Percentiles rank a stretch among this genome's conserved stretches.
phyloP scores from a whole-genome alignment of 2,329 filamentous ascomycete species.

The Sporothrix globosa region DNA sequence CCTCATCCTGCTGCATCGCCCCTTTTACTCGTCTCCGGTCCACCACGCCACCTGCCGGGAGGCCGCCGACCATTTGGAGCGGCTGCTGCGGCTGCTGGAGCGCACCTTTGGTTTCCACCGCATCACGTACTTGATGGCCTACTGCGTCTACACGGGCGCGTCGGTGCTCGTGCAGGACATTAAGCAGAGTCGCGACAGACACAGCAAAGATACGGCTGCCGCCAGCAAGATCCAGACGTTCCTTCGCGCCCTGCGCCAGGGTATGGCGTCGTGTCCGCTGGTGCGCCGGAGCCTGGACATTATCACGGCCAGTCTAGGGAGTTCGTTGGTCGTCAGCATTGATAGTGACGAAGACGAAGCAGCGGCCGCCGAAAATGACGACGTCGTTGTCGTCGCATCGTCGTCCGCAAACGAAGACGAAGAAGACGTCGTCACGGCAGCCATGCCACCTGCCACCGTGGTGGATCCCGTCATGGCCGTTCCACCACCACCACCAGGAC shows the following conservation, averaged over 20 bases:
- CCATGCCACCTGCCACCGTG: neutral
- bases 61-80: constrained; percentile 40
- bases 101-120: constrained; percentile 40
- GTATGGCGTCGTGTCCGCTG: constrained; percentile 39
- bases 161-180: constrained; percentile 41
- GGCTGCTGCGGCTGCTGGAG: constrained; percentile 40
- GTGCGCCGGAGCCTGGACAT: constrained; percentile 43
- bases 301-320: constrained; percentile 36
- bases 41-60: constrained; percentile 38
- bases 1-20: constrained; percentile 40
- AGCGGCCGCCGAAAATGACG: neutral
- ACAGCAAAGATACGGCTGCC: constrained; percentile 32
- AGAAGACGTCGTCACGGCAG: neutral
- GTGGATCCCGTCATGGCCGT: neutral
- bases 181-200: constrained; percentile 35
- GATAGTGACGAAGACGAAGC: neutral
- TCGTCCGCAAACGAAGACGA: neutral
- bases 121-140: constrained; percentile 43
- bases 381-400: too few species aligned
- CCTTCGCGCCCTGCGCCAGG: constrained; percentile 39
- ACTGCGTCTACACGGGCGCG: constrained; percentile 44
- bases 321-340: neutral
- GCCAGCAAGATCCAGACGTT: constrained; percentile 40
- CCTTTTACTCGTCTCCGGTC: constrained; percentile 38
- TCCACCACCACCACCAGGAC: neutral